Base-by-base conservation (phyloP, 2,329 filamentous ascomycete species). In the Alternaria gansuensis region DNA sequence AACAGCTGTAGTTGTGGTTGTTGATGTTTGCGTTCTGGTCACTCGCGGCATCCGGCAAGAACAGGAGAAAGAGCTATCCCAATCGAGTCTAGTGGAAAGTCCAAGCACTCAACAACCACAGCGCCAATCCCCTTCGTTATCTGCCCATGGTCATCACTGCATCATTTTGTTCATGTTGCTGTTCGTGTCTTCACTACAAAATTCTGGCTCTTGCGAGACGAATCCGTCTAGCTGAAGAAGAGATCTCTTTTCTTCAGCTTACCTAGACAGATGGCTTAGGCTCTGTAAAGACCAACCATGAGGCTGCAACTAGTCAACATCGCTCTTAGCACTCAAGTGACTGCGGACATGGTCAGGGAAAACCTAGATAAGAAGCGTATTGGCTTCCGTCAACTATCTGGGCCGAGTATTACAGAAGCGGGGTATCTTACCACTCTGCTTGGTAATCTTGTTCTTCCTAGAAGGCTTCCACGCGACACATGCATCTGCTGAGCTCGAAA, bases 381-480 rank as follows among this genome's bases (percentile, higher is more conserved):
- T 54, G 60, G 55, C 55, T 55, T 41, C 45, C 55, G 63, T 57
- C 60, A 59, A 46, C 49, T 33, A 54, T 50, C 21, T 37, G 33
- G 8, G 29, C 23, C 51, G 41, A 53, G 54, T 56, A 31, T 50
- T 54, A 23, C 55, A 50, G 55, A 51, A 53, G 60, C 63, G 63
- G 63, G 60, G 52, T 65, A 60, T 54, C 23, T 28, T 54, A 54
- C 45, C 52, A 34, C 52, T 46, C 13, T 36, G 46, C 37, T 46
- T 48, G 26, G 24, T 41, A 29, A 26, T 23, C 23, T 36, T 29
- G 36, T 54, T n/a, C 26, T n/a, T 54, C 48, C 10, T 36, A 55
- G 41, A 44, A 52, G 4, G 31, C 46, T 14, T 13, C 54, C 11
- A 52, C 44, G 41, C 54, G 23, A 48, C 31, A 39, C 34, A 43